Evolutionary conservation across 1,284 basidiomycete species (phyloP).

Genomic region (Hemileccinum hortonii): DNA sequence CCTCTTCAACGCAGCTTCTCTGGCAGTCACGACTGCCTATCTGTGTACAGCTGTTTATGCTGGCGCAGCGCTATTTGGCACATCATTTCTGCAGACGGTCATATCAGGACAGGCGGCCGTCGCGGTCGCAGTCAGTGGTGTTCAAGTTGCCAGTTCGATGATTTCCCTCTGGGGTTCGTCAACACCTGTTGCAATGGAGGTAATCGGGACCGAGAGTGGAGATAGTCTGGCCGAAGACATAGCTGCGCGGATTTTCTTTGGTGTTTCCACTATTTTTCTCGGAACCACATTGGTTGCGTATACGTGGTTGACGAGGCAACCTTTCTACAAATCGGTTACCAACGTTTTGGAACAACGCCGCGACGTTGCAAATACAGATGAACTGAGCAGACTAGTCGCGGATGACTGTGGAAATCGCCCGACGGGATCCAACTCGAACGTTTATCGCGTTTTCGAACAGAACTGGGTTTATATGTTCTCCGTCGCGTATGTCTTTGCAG

Average conservation of each 20-base stretch:
- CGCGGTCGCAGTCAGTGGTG: constrained; percentile 67
- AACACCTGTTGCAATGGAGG: constrained; percentile 10
- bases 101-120: constrained; percentile 79
- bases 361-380: constrained; percentile 28
- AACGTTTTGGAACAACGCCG: constrained; percentile 38
- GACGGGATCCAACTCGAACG: constrained; percentile 38
- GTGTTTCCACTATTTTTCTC: constrained; percentile 66
- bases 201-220: constrained; percentile 4
- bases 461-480: constrained; percentile 74
- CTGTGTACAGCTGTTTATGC: constrained; percentile 69
- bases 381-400: constrained; percentile 38
- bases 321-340: constrained; percentile 56
- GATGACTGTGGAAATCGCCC: constrained; percentile 22
- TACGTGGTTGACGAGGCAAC: constrained; percentile 53
- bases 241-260: constrained; percentile 72
- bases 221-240: constrained; percentile 54
- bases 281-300: constrained; percentile 51
- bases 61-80: constrained; percentile 71
- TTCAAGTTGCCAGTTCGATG: constrained; percentile 66
- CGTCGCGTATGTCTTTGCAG: constrained; percentile 71
- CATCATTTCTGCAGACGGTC: constrained; percentile 62
- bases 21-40: constrained; percentile 63
- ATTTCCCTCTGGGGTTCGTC: constrained; percentile 50
- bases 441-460: constrained; percentile 56
- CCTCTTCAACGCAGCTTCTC: constrained; percentile 53